Conservation (phyloP, 2,329 filamentous ascomycete species). For the Trichoderma afroharzianum region DNA sequence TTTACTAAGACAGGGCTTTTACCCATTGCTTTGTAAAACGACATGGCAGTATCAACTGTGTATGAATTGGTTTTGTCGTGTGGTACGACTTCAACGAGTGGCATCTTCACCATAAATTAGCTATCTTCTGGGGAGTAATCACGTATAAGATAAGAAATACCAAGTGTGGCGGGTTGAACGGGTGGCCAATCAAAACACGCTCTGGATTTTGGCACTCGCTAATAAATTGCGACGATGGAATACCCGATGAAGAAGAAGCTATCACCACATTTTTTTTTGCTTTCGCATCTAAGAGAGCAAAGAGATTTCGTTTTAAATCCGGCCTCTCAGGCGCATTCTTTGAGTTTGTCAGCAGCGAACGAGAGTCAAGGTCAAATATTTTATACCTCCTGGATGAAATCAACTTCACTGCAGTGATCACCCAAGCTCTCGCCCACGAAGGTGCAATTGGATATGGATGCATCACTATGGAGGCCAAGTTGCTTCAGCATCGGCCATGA, state of each 20-base stretch:
- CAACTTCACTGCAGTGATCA: neutral
- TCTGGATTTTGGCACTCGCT: neutral
- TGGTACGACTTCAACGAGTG: neutral
- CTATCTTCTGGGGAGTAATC: neutral
- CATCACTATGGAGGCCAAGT: neutral
- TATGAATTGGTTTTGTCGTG: neutral
- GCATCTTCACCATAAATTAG: neutral
- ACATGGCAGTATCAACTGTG: neutral
- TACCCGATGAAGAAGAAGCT: neutral
- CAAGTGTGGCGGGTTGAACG: neutral
- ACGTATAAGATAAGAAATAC: neutral
- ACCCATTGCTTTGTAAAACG: neutral
- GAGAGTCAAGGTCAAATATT: neutral
- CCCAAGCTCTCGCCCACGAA: neutral
- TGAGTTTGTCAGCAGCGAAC: neutral
- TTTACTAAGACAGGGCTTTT: neutral
- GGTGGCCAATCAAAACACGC: neutral
- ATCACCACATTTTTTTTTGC: neutral
- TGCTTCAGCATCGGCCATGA: neutral
- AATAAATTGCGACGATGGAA: neutral
- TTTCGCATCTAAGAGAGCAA: neutral
- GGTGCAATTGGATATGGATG: neutral
- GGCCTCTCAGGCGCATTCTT: neutral
- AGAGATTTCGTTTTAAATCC: neutral
- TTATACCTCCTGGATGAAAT: neutral